Percentiles rank a stretch among this genome's conserved stretches.
Conservation (phyloP, 768 basidiomycete species). For the Chalciporus piperatus region DNA sequence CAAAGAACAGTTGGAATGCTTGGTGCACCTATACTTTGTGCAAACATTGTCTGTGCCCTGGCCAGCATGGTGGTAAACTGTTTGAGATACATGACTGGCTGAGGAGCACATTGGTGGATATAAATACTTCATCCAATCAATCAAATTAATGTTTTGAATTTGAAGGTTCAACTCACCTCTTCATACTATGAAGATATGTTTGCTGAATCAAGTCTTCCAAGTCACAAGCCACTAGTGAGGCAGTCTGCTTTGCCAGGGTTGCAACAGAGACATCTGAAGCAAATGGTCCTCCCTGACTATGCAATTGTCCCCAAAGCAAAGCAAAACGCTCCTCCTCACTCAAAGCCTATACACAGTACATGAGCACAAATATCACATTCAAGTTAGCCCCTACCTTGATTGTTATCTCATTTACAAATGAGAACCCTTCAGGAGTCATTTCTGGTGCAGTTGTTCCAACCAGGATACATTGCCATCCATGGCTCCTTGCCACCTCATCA, state of each 20-base stretch:
- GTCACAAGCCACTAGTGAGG: constrained; percentile 84
- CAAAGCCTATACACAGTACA: constrained; percentile 56
- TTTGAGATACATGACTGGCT: constrained; percentile 31
- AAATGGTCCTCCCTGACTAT: constrained; percentile 42
- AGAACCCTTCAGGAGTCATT: constrained; percentile 58
- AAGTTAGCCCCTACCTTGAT: constrained; percentile 54
- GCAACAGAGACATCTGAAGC: constrained; percentile 79
- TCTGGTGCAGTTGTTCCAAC: constrained; percentile 69
- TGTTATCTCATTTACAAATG: constrained; percentile 84
- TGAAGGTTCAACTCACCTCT: constrained; percentile 12
- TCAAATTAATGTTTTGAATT: not conserved
- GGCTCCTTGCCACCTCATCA: constrained; percentile 51
- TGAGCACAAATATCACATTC: not conserved
- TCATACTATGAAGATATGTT: constrained; percentile 48
- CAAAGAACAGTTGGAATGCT: constrained; percentile 94
- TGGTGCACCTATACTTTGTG: constrained; percentile 94
- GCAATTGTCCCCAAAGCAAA: constrained; percentile 45
- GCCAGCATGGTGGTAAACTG: constrained; percentile 76
- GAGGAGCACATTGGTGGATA: constrained; percentile 6
- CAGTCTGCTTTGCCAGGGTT: constrained; percentile 79
- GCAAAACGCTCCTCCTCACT: constrained; percentile 69
- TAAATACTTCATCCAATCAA: constrained; percentile 4
- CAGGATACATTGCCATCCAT: constrained; percentile 71
- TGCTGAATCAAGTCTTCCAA: constrained; percentile 65
- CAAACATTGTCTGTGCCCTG: constrained; percentile 73